A percentile compares a stretch with the other conserved stretches of the same genome.
Evolutionary conservation across 495 filamentous ascomycete genomes (phyloP).

Genomic region (Lepidopterella palustris): DNA sequence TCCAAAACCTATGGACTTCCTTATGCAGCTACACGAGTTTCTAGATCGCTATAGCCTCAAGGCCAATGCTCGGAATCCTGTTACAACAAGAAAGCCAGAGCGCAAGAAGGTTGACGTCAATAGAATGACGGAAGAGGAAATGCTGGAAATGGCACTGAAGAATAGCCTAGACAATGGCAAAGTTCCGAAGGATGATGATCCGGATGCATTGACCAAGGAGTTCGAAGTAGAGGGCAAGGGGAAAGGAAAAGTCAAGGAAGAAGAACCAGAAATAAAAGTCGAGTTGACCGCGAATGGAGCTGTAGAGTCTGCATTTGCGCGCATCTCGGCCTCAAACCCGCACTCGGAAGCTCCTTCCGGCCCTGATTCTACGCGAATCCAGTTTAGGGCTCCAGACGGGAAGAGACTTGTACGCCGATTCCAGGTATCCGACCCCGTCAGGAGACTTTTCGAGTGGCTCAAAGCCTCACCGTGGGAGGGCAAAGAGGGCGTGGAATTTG

Average conservation of each 20-base stretch:
- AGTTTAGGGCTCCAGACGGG: conserved; percentile 77
- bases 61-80: conserved; percentile 82
- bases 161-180: conserved; percentile 61
- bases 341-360: conserved; percentile 68
- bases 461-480: conserved; percentile 75
- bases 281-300: conserved; percentile 27
- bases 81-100: conserved; percentile 72
- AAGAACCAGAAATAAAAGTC: conserved; percentile 15
- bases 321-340: conserved; percentile 62
- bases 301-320: conserved; percentile 48
- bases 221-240: conserved; percentile 59
- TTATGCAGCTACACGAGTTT: conserved; percentile 89
- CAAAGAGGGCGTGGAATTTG: conserved; percentile 73
- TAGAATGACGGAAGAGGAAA: conserved; percentile 92
- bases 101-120: conserved; percentile 65
- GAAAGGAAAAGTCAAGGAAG: conserved; percentile 40
- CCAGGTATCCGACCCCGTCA: conserved; percentile 67
- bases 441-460: conserved; percentile 89
- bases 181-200: conserved; percentile 53
- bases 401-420: conserved; percentile 74
- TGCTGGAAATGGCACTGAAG: conserved; percentile 86
- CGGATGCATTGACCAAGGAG: conserved; percentile 74
- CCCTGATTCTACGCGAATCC: conserved; percentile 74
- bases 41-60: conserved; percentile 90
- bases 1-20: conserved; percentile 69